Conservation (phyloP, 441 rosid genomes). For the Bruguiera hainesii region DNA sequence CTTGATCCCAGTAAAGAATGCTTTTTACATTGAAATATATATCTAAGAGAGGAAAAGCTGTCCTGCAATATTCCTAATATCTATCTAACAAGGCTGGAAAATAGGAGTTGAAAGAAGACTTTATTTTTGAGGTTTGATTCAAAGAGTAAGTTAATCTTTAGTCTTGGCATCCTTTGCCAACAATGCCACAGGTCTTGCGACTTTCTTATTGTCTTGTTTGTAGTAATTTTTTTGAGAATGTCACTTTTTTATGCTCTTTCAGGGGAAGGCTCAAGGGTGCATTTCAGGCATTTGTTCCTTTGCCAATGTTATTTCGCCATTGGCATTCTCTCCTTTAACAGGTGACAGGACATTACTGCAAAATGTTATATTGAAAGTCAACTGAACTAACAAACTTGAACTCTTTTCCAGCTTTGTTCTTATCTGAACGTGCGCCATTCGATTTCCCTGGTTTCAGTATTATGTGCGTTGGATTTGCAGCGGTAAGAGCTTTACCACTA, state of each 20-base stretch:
- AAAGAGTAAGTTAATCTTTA: too few relatives aligned
- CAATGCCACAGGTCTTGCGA: background rate
- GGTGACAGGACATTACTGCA: slow-evolving; percentile 34
- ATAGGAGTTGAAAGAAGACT: background rate
- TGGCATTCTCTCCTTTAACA: slow-evolving; percentile 76
- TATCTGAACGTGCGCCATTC: slow-evolving; percentile 78
- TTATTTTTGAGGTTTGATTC: background rate
- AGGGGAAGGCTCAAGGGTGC: slow-evolving; percentile 97
- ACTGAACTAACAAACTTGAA: slow-evolving; percentile 10
- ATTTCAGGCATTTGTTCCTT: slow-evolving; percentile 77
- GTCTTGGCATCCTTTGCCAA: background rate
- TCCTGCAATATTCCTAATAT: background rate
- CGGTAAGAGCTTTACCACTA: slow-evolving; percentile 42
- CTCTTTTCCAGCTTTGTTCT: slow-evolving; percentile 62
- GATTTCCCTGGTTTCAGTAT: slow-evolving; percentile 89
- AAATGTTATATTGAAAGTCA: background rate
- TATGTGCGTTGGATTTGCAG: slow-evolving; percentile 61
- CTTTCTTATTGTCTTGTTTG: background rate
- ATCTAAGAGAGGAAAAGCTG: background rate
- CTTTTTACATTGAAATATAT: too few relatives aligned
- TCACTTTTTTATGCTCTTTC: slow-evolving; percentile 8
- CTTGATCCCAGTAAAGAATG: background rate
- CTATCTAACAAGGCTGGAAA: background rate
- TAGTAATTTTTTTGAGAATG: background rate
- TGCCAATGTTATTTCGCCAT: slow-evolving; percentile 68